These are phyloP conservation scores for Purpureocillium lavendulum DNA, from an alignment of 2,329 filamentous ascomycete species.

Conservation along the genomic window DNA sequence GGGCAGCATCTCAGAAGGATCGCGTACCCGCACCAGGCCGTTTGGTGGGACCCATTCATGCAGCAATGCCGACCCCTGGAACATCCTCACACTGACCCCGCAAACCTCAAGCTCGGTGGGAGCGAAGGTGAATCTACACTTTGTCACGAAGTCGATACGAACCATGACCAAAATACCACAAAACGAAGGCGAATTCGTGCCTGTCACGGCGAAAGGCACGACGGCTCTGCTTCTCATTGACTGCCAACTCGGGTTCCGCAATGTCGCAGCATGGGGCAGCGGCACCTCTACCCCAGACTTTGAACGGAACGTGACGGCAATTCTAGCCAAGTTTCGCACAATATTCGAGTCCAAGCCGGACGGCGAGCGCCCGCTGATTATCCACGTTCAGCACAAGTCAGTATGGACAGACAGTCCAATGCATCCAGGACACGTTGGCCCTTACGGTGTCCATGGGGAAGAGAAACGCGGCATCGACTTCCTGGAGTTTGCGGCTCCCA, in stretches of 20 bases:
- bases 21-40: no score
- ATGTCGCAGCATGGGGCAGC: slow-evolving; percentile 1
- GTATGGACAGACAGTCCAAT: slow-evolving; percentile 6
- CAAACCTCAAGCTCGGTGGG: no score
- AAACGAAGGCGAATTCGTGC: background rate
- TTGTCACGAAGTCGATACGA: no score
- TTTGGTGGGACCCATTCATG: no score
- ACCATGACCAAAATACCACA: background rate
- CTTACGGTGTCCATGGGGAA: slow-evolving; percentile 6
- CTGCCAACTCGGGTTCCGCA: slow-evolving; percentile 7
- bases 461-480: slow-evolving; percentile 7
- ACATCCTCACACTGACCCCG: no score
- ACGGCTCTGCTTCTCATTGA: slow-evolving; percentile 11
- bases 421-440: slow-evolving; percentile 3
- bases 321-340: slow-evolving; percentile 4
- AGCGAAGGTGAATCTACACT: no score
- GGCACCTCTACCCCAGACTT: slow-evolving; percentile 2
- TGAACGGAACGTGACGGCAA: slow-evolving; percentile 4
- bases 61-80: no score
- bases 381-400: slow-evolving; percentile 8
- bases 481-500: slow-evolving; percentile 6
- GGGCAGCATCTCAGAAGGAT: no score
- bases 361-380: slow-evolving; percentile 3
- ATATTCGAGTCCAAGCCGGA: background rate
- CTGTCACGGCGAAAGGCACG: background rate